Percentiles rank a stretch among this genome's conserved stretches.
These are phyloP conservation scores for Candida gorgasii DNA, from an alignment of 805 yeast species.

Conservation along the genomic window DNA sequence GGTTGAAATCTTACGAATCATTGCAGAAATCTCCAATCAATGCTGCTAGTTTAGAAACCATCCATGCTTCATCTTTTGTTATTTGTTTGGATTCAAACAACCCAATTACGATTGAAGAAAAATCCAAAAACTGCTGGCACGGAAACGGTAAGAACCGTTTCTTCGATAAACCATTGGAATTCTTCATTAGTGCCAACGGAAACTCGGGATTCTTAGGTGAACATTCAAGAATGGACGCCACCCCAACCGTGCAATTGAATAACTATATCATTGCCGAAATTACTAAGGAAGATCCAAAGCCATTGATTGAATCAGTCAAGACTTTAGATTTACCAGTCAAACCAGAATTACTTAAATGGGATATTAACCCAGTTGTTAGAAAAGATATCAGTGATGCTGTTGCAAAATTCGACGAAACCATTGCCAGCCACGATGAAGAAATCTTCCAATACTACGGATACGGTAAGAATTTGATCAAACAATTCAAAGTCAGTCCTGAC, in stretches of 20 bases:
- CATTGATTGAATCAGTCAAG: conserved; percentile 25
- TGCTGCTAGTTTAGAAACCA: conserved; percentile 58
- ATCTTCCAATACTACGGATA: conserved; percentile 80
- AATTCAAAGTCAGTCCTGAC: conserved; percentile 87
- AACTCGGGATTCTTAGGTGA: conserved; percentile 93
- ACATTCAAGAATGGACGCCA: conserved; percentile 98
- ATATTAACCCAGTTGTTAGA: conserved; percentile 53
- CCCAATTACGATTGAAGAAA: conserved; percentile 80
- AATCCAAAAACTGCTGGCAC: conserved; percentile 87
- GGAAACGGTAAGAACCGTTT: conserved; percentile 92
- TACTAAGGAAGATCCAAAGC: conserved; percentile 42
- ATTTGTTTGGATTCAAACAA: conserved; percentile 71
- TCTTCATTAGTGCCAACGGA: conserved; percentile 78
- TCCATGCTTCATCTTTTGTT: conserved; percentile 78
- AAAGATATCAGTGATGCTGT: conserved; percentile 57
- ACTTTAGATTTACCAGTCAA: conserved; percentile 11
- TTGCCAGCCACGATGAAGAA: conserved; percentile 67
- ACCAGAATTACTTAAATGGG: conserved; percentile 48
- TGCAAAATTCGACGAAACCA: conserved; percentile 54
- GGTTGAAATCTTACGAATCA: conserved; percentile 61
- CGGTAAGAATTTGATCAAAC: conserved; percentile 85
- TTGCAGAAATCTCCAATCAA: conserved; percentile 64
- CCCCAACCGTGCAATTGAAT: conserved; percentile 88
- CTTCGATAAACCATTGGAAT: conserved; percentile 89
- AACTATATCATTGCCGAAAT: conserved; percentile 67